Evolutionary conservation across 257 asterid genomes (phyloP).

Genomic region (Solanum tarapatanum): DNA sequence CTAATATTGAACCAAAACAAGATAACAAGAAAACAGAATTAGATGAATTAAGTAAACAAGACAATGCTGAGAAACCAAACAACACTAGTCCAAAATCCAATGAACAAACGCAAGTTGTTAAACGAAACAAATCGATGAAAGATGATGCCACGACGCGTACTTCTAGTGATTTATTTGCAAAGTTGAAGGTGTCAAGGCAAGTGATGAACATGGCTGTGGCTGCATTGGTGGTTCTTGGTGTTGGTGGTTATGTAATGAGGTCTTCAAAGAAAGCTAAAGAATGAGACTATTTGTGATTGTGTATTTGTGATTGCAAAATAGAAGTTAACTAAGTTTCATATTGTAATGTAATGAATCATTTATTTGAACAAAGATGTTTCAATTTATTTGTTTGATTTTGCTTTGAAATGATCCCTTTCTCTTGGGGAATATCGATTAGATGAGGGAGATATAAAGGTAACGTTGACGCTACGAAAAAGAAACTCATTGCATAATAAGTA

Average conservation of each 20-base stretch:
- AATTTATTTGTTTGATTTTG: background rate
- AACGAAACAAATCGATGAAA: background rate
- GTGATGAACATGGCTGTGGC: constrained; percentile 15
- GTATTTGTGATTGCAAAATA: background rate
- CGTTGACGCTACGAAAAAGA: too few species aligned
- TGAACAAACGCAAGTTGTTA: background rate
- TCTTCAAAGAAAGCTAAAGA: constrained; percentile 8
- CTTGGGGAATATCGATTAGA: too few species aligned
- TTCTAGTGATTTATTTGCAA: background rate
- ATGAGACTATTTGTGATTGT: background rate
- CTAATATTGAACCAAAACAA: background rate
- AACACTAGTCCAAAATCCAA: background rate
- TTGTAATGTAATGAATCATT: background rate
- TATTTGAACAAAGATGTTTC: background rate
- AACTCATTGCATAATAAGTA: too few species aligned
- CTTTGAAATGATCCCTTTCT: background rate
- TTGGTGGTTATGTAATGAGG: constrained; percentile 30
- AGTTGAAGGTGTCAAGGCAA: constrained; percentile 33
- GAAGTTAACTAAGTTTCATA: background rate
- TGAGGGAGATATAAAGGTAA: too few species aligned
- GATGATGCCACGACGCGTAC: background rate
- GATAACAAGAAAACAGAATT: background rate
- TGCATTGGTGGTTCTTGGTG: constrained; percentile 21
- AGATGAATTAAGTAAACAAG: background rate
- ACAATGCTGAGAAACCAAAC: background rate